Evolutionary conservation across 352 stramenopile species (phyloP).

Genomic region (Phytopythium litorale): DNA sequence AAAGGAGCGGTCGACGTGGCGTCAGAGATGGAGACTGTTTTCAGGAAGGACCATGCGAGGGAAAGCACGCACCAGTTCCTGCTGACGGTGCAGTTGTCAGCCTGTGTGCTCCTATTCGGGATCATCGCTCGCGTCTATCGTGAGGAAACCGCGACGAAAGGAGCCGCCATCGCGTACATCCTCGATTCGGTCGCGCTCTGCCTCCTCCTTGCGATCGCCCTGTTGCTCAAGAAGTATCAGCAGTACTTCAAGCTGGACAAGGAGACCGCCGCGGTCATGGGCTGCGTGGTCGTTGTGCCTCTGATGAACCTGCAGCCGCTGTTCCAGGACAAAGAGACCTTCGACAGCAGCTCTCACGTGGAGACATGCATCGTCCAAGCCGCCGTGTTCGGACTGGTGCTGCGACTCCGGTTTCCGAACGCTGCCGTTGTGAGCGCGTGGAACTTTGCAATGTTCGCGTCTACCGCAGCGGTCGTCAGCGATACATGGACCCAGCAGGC

Average conservation of each 20-base stretch:
- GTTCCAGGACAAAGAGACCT: constrained; percentile 5
- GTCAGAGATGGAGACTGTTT: constrained; percentile 52
- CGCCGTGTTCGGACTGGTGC: constrained; percentile 49
- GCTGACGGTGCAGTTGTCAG: constrained; percentile 29
- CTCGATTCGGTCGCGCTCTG: constrained; percentile 27
- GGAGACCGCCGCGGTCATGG: constrained; percentile 23
- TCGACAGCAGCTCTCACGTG: constrained; percentile 15
- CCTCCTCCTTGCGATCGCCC: constrained; percentile 19
- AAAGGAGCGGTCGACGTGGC: constrained; percentile 42
- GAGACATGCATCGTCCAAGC: constrained; percentile 51
- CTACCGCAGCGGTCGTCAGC: constrained; percentile 11
- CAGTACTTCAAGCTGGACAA: constrained; percentile 28
- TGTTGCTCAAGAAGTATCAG: constrained; percentile 29
- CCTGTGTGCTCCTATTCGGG: constrained; percentile 24
- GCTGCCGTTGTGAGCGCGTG: constrained; percentile 37
- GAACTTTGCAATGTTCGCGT: constrained; percentile 33
- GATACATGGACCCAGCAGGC: constrained; percentile 31
- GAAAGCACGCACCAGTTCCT: constrained; percentile 55
- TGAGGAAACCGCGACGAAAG: constrained; percentile 13
- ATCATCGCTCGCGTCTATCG: constrained; percentile 45
- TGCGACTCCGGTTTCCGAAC: constrained; percentile 59
- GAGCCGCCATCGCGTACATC: constrained; percentile 27
- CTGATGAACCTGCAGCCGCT: constrained; percentile 41
- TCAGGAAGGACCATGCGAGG: constrained; percentile 39
- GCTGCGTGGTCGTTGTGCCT: constrained; percentile 29